These are phyloP conservation scores for Pseudopediastrum boryanum DNA, from an alignment of 139 green algal genomes.

Conservation along the genomic window DNA sequence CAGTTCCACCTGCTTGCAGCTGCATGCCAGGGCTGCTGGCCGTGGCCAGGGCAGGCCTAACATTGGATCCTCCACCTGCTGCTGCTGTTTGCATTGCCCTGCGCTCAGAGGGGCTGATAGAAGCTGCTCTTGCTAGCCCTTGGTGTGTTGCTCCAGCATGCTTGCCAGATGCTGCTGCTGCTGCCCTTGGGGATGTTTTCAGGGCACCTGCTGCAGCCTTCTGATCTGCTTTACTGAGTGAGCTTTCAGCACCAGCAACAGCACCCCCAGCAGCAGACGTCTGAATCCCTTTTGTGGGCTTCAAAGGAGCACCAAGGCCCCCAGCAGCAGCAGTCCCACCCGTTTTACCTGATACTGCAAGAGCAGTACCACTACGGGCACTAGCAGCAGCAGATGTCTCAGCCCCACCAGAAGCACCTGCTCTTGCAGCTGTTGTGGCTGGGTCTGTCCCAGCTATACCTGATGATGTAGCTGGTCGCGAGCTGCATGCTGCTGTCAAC, in stretches of 20 bases:
- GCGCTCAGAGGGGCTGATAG: no score
- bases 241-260: slow-evolving; percentile 8
- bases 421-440: neutral
- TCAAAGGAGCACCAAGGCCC: neutral
- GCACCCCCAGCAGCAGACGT: neutral
- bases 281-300: neutral
- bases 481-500: neutral
- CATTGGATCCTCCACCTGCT: neutral
- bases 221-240: no score
- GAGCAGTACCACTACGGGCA: neutral
- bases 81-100: neutral
- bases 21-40: neutral
- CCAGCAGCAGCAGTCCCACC: slow-evolving; percentile 8
- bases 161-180: no score
- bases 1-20: slow-evolving; percentile 38
- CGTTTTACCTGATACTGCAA: neutral
- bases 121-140: no score
- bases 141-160: no score
- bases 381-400: neutral
- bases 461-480: neutral
- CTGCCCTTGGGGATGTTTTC: no score
- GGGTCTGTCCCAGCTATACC: slow-evolving; percentile 3
- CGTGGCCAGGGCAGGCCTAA: neutral
- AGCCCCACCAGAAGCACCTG: neutral
- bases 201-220: no score